Evolutionary conservation across 2,329 filamentous ascomycete species (phyloP), one percentile per base, ranked within the genome.

Genomic region (Fusarium compactum): DNA sequence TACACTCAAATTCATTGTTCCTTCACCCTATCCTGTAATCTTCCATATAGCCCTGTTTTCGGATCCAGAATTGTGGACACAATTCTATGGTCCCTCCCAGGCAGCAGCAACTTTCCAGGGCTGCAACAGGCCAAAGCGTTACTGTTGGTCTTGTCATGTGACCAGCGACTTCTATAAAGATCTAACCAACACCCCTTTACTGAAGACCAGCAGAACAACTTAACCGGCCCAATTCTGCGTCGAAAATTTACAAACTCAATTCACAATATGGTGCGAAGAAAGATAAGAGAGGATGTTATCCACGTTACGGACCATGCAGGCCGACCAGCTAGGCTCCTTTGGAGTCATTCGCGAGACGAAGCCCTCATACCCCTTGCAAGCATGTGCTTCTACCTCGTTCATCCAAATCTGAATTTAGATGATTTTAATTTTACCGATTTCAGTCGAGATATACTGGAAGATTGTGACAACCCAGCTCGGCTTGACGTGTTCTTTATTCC

Each of bases 391-490:
- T 44, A 44, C 41, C 5, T 44, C 8, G 20, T 44, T 44, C 14
- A 44, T 18, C 15, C 8, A 3, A 16, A 44, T 24, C 8, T 44
- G 0, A 24, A 44, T 44, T 1, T 44, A 6, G 8, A 44, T 44
- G 8, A 16, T 16, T 44, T 44, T 0, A 6, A 44, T 16, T 44
- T 44, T 0, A 16, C 0, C 1, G 4, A 24, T 0, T 14, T 44
- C 14, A 44, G 38, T 3, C 18, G 11, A 11, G 18, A 40, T 40
- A 7, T 40, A 11, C 18, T 40, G n/a, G 2, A 40, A 11, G 34
- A 40, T n/a, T 8, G n/a, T 40, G 9, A n/a, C 2, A 9, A n/a
- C 16, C 18, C 5, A 40, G 16, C n/a, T 40, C 18, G 18, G 38
- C 9, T 20, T 4, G 9, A 44, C 8, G 10, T 44, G 9, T 44